Percentiles rank a stretch among this genome's conserved stretches.
These are phyloP conservation scores for Triticum urartu DNA, from an alignment of 176 grass and related monocot species.

Conservation along the genomic window DNA sequence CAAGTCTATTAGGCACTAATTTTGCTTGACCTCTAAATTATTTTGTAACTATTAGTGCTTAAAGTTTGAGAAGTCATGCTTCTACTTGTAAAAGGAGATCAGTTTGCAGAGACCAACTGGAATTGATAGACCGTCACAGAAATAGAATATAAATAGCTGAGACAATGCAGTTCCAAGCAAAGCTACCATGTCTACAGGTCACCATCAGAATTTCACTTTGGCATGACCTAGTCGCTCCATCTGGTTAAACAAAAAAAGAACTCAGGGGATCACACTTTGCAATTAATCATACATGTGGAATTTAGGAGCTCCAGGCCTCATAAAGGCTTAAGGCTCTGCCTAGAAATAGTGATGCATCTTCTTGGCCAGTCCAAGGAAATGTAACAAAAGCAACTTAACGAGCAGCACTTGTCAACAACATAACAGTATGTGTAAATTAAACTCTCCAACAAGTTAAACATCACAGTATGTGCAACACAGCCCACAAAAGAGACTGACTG, in stretches of 20 bases:
- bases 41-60: no score
- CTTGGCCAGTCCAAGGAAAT: not conserved
- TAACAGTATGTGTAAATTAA: not conserved
- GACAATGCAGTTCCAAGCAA: not conserved
- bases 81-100: no score
- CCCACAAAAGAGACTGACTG: not conserved
- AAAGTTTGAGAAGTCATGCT: no score
- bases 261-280: not conserved
- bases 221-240: not conserved
- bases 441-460: not conserved
- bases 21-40: no score
- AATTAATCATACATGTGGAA: not conserved
- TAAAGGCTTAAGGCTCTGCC: not conserved
- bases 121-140: not conserved
- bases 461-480: not conserved
- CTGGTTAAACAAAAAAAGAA: not conserved
- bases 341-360: not conserved
- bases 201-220: not conserved
- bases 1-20: no score
- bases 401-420: not conserved
- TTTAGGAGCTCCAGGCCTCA: not conserved
- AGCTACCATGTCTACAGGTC: not conserved
- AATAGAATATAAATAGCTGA: not conserved
- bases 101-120: not conserved
- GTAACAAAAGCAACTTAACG: not conserved